Evolutionary conservation across 2,329 filamentous ascomycete species (phyloP).

Genomic region (Fusarium robinianum): DNA sequence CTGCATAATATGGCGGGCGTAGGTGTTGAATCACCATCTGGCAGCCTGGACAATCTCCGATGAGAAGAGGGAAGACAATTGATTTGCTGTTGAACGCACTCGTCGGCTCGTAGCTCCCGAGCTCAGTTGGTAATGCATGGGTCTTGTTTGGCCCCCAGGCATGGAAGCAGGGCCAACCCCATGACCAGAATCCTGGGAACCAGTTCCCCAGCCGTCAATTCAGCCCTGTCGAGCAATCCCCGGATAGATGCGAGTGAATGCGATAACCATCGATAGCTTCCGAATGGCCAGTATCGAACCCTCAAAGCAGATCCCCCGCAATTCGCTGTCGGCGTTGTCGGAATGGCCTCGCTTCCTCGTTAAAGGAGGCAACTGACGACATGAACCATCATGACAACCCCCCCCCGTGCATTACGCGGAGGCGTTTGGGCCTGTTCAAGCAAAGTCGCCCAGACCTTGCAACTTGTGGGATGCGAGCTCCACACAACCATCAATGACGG

Average conservation of each 20-base stretch:
- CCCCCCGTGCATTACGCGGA: constrained; percentile 1
- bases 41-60: too few relatives aligned
- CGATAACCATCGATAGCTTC: background rate
- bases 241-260: background rate
- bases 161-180: constrained; percentile 11
- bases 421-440: constrained; percentile 10
- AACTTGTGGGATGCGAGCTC: constrained; percentile 13
- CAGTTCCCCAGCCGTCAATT: background rate
- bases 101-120: background rate
- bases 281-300: constrained; percentile 1
- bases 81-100: too few relatives aligned
- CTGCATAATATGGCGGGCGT: constrained; percentile 10
- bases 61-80: too few relatives aligned
- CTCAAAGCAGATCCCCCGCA: constrained; percentile 6
- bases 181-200: background rate
- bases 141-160: constrained; percentile 1
- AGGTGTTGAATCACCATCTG: constrained; percentile 23
- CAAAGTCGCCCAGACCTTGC: constrained; percentile 8
- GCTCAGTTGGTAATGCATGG: constrained; percentile 10
- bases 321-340: background rate
- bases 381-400: constrained; percentile 8
- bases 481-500: constrained; percentile 13
- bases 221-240: constrained; percentile 3
- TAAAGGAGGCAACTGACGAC: background rate
- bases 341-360: too few relatives aligned